phyloP scores from a whole-genome alignment of 345 rosid genomes.

The Eucalyptus decipiens region DNA sequence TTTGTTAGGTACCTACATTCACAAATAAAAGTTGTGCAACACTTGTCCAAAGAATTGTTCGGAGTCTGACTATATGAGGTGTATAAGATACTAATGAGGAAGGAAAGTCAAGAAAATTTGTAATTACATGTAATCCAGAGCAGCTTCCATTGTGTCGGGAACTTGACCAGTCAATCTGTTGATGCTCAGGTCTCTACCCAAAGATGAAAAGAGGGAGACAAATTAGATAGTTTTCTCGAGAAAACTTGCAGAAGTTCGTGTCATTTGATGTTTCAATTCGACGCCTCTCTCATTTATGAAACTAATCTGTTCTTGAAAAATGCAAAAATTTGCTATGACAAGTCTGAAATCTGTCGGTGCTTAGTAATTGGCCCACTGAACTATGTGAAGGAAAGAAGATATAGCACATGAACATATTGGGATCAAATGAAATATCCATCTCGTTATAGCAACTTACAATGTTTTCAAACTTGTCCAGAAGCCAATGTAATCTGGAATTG shows the following conservation, averaged over 20 bases:
- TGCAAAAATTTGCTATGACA: background rate
- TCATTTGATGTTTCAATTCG: background rate
- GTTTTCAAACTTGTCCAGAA: conserved; percentile 5
- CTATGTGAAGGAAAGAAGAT: background rate
- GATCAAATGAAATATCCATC: background rate
- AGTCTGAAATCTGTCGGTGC: background rate
- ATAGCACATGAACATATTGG: no score
- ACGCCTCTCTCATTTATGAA: background rate
- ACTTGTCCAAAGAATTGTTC: background rate
- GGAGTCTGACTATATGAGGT: background rate
- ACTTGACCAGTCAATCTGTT: conserved; percentile 52
- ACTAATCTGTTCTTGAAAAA: background rate
- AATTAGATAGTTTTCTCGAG: background rate
- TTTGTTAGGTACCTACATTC: no score
- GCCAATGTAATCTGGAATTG: conserved; percentile 35
- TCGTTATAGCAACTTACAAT: conserved; percentile 32
- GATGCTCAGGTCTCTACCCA: conserved; percentile 68
- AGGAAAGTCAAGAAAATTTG: background rate
- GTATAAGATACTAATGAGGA: background rate
- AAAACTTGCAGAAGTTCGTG: background rate
- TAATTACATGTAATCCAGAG: conserved; percentile 34
- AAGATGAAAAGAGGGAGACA: background rate
- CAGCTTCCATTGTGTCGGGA: conserved; percentile 11
- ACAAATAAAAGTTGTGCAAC: background rate
- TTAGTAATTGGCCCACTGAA: background rate